A percentile compares a stretch with the other conserved stretches of the same genome.
Evolutionary conservation across 176 grass and related monocot genomes (phyloP).

Genomic region (Carex myosuroides): DNA sequence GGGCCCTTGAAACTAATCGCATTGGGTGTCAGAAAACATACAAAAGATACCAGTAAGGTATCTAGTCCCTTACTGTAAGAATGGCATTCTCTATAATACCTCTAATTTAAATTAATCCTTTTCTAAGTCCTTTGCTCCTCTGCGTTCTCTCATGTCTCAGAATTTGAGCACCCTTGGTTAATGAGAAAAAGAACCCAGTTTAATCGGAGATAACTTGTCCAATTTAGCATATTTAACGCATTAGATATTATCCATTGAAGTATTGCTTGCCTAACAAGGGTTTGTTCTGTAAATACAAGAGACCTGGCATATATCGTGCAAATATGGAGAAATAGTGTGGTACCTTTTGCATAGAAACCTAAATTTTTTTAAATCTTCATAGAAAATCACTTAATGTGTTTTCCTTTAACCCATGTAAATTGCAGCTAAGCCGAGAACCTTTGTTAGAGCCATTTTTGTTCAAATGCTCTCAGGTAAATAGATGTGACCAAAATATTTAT

Average conservation of each 20-base stretch:
- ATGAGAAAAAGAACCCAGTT: background rate
- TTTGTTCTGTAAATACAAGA: background rate
- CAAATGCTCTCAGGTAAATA: constrained; percentile 91
- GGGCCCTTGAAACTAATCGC: background rate
- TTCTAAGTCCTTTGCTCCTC: background rate
- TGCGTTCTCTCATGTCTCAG: background rate
- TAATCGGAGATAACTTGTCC: background rate
- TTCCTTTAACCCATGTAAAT: background rate
- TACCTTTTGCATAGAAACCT: background rate
- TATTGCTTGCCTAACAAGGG: background rate
- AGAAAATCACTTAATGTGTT: background rate
- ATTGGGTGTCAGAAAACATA: background rate
- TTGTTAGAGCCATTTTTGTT: constrained; percentile 88
- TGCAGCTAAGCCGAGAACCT: constrained; percentile 91
- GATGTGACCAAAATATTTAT: background rate
- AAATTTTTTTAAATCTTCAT: background rate
- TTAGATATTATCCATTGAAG: background rate
- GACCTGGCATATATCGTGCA: background rate
- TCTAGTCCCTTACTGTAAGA: background rate
- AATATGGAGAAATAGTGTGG: background rate
- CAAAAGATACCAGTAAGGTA: background rate
- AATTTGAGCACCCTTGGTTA: background rate
- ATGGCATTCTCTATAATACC: background rate
- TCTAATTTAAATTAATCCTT: background rate
- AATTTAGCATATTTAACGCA: background rate